phyloP scores from a whole-genome alignment of 805 yeast genomes.

The Lipomyces mesembrius region DNA sequence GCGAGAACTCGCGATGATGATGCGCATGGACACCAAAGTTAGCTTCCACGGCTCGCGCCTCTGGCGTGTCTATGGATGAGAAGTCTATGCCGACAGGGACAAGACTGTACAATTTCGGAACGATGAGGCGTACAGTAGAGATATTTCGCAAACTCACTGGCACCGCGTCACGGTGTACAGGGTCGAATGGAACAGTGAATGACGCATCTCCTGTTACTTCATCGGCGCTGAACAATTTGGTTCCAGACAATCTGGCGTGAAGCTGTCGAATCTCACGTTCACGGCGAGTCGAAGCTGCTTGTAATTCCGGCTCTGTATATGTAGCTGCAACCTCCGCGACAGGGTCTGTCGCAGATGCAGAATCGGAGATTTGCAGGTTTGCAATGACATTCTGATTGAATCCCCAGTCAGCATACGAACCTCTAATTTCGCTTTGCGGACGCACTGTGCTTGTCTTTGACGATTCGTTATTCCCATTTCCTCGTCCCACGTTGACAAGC shows the following conservation, averaged over 20 bases:
- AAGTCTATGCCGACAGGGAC: constrained; percentile 31
- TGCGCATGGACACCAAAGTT: constrained; percentile 28
- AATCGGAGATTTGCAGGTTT: background rate
- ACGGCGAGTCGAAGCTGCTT: constrained; percentile 24
- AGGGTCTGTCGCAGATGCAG: background rate
- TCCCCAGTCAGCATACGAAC: constrained; percentile 30
- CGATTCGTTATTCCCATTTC: constrained; percentile 1
- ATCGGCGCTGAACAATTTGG: constrained; percentile 11
- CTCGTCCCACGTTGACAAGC: constrained; percentile 50
- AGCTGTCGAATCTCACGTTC: constrained; percentile 32
- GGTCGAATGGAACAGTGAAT: constrained; percentile 27
- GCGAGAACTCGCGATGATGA: constrained; percentile 23
- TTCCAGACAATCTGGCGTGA: constrained; percentile 22
- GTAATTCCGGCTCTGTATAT: constrained; percentile 19
- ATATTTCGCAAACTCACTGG: constrained; percentile 12
- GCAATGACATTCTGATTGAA: constrained; percentile 14
- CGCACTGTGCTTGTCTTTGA: background rate
- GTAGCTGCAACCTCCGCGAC: constrained; percentile 11
- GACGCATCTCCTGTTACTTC: constrained; percentile 13
- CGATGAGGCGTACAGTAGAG: constrained; percentile 18
- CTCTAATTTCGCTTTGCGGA: background rate
- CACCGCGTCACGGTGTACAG: background rate
- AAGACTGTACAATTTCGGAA: constrained; percentile 35
- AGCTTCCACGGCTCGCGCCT: constrained; percentile 23
- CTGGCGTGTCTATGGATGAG: constrained; percentile 9